Conservation (phyloP, 2,329 filamentous ascomycete species). For the Metarhizium brunneum region DNA sequence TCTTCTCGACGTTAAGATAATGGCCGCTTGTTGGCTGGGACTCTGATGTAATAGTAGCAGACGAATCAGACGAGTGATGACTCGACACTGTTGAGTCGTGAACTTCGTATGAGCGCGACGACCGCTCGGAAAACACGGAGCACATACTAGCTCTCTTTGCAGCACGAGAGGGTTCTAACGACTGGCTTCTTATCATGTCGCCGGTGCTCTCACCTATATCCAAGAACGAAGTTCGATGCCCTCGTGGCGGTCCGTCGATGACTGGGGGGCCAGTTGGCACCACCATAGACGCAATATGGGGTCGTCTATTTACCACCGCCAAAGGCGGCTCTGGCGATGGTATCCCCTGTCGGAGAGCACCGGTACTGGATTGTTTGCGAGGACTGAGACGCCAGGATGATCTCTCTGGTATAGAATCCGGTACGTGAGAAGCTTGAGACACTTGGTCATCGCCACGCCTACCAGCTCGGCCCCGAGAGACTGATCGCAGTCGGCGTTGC, state of each 20-base stretch:
- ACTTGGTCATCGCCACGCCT: neutral
- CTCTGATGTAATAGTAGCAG: slow-evolving; percentile 11
- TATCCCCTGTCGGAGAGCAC: neutral
- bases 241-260: neutral
- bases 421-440: neutral
- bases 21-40: neutral
- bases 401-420: neutral
- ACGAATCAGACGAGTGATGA: slow-evolving; percentile 16
- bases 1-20: slow-evolving; percentile 12
- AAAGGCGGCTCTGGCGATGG: neutral
- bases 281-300: slow-evolving; percentile 5
- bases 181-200: slow-evolving; percentile 2
- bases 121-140: slow-evolving; percentile 17
- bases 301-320: neutral
- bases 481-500: neutral
- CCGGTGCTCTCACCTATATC: neutral
- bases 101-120: slow-evolving; percentile 12
- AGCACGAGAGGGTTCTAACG: slow-evolving; percentile 9
- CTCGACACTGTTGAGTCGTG: slow-evolving; percentile 7
- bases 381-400: neutral
- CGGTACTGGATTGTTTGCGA: slow-evolving; percentile 5
- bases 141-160: slow-evolving; percentile 19
- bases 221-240: slow-evolving; percentile 6
- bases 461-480: slow-evolving; percentile 1
- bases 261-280: neutral